Evolutionary conservation across 1,139 yeast species (phyloP).

Genomic region (Hemisphaericaspora lyxosophila): DNA sequence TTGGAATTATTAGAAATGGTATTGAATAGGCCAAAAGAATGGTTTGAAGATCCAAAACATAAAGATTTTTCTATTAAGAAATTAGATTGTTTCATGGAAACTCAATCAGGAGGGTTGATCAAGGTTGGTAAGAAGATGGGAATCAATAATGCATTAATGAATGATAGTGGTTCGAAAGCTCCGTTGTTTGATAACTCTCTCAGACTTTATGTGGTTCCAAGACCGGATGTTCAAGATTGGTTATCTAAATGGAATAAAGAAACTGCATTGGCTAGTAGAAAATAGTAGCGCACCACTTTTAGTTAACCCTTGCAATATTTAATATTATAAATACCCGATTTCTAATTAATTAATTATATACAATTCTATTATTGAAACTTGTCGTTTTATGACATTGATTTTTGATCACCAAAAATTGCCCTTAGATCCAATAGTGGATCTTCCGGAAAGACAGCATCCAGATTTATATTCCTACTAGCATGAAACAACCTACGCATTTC

Average conservation of each 20-base stretch:
- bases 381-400: neutral
- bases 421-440: conserved; percentile 67
- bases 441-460: conserved; percentile 75
- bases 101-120: conserved; percentile 78
- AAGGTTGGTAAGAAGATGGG: conserved; percentile 80
- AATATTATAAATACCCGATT: no score
- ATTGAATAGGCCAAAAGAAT: conserved; percentile 65
- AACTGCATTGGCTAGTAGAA: conserved; percentile 55
- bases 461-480: conserved; percentile 64
- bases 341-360: no score
- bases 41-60: conserved; percentile 69
- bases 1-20: conserved; percentile 55
- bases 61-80: conserved; percentile 56
- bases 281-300: no score
- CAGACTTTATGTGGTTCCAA: conserved; percentile 79
- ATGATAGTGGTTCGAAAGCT: conserved; percentile 60
- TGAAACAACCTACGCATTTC: conserved; percentile 52
- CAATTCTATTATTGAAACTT: no score
- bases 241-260: conserved; percentile 65
- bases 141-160: conserved; percentile 61
- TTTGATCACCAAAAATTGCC: conserved; percentile 19
- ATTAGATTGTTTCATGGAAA: conserved; percentile 78
- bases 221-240: conserved; percentile 65
- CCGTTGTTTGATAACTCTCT: conserved; percentile 79
- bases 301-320: no score